Percentiles rank a stretch among this genome's conserved stretches.
Conservation (phyloP, 106 monocot species). For the Amphibolis antarctica region DNA sequence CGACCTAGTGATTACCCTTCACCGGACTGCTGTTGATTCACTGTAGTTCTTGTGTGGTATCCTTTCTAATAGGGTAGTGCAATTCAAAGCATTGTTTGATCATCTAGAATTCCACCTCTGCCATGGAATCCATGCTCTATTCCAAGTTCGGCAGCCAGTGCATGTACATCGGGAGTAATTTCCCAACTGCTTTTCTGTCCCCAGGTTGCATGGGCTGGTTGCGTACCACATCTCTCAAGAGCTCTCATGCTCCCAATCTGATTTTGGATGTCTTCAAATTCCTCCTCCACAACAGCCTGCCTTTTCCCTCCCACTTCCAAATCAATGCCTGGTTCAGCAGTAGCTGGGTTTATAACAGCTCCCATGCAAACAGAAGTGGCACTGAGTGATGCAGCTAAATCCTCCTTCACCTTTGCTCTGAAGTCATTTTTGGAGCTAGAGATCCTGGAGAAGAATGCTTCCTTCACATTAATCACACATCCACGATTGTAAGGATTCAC, state of each 20-base stretch:
- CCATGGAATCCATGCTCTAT: conserved; percentile 1
- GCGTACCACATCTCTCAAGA: conserved; percentile 9
- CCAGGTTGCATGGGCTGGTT: conserved; percentile 5
- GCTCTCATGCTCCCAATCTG: conserved; percentile 23
- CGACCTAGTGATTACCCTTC: not conserved
- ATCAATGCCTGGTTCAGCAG: conserved; percentile 30
- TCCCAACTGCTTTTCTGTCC: conserved; percentile 14
- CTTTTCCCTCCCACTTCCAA: conserved; percentile 42
- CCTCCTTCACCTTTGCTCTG: conserved; percentile 20
- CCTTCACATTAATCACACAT: conserved; percentile 1
- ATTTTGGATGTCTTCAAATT: conserved; percentile 50
- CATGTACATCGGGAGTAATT: conserved; percentile 1
- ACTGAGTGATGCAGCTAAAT: conserved; percentile 4
- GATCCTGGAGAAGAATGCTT: conserved; percentile 7
- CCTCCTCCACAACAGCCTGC: conserved; percentile 35
- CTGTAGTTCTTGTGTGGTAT: not conserved
- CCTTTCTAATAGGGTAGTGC: not conserved
- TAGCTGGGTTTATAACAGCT: conserved; percentile 10
- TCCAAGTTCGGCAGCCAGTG: conserved; percentile 7
- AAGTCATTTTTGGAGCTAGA: conserved; percentile 9
- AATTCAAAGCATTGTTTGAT: no score
- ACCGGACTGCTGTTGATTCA: not conserved
- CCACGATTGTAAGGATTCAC: conserved; percentile 17
- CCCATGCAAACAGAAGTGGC: conserved; percentile 22
- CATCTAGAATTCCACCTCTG: conserved; percentile 1